Evolutionary conservation across 1,139 yeast species (phyloP).

Genomic region (Arxiozyma heterogenica): DNA sequence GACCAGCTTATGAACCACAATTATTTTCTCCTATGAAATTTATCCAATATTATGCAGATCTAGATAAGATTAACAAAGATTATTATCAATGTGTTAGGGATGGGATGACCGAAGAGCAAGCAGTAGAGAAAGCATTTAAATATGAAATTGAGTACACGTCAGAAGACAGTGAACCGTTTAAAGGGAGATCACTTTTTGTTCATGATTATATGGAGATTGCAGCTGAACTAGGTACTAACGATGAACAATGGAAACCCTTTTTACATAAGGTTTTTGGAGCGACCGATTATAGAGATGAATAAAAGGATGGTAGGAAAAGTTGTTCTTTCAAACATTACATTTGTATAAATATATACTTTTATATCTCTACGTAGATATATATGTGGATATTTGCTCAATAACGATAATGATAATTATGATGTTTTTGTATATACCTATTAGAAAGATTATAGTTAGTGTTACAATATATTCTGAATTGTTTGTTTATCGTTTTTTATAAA

Average conservation of each 20-base stretch:
- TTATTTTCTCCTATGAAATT: slow-evolving; percentile 62
- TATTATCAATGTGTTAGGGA: slow-evolving; percentile 38
- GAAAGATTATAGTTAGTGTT: too few species aligned
- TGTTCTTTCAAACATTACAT: too few species aligned
- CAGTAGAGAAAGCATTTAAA: slow-evolving; percentile 37
- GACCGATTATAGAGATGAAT: slow-evolving; percentile 33
- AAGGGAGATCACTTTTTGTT: slow-evolving; percentile 47
- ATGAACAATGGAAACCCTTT: slow-evolving; percentile 32
- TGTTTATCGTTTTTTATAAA: not conserved
- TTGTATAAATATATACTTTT: not conserved
- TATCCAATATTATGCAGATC: slow-evolving; percentile 63
- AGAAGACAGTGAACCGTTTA: slow-evolving; percentile 45
- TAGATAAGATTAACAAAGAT: slow-evolving; percentile 48
- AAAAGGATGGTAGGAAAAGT: slow-evolving; percentile 17
- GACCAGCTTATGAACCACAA: slow-evolving; percentile 71
- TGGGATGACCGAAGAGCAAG: slow-evolving; percentile 17
- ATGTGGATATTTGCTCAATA: not conserved
- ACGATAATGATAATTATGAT: too few species aligned
- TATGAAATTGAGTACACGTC: slow-evolving; percentile 65
- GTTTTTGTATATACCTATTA: too few species aligned
- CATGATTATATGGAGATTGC: slow-evolving; percentile 53
- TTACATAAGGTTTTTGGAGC: slow-evolving; percentile 51
- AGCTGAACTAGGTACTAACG: slow-evolving; percentile 39
- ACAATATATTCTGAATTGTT: not conserved
- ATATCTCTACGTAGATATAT: too few species aligned